Percentiles rank a stretch among this genome's conserved stretches.
phyloP scores from a whole-genome alignment of 306 rosid species.

The Oemleria cerasiformis region DNA sequence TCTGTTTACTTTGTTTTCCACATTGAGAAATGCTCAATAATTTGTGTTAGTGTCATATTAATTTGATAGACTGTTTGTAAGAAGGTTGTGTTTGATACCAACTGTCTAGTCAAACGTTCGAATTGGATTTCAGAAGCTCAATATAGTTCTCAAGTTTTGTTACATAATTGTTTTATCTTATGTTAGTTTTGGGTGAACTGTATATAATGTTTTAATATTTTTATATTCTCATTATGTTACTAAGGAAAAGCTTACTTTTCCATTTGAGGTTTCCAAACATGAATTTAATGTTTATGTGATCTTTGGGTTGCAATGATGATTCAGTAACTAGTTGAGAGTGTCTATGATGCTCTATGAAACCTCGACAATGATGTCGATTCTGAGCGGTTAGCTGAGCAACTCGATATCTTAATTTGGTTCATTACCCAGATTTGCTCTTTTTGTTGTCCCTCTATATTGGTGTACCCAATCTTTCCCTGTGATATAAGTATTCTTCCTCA shows the following conservation, averaged over 20 bases:
- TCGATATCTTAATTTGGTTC: background rate
- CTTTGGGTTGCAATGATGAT: conserved; percentile 45
- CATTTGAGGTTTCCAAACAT: background rate
- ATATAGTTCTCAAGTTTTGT: background rate
- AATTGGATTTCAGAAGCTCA: background rate
- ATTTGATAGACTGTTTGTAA: background rate
- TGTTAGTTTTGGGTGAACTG: background rate
- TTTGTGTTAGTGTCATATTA: background rate
- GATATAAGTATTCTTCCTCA: background rate
- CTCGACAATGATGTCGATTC: conserved; percentile 35
- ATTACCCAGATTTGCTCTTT: background rate
- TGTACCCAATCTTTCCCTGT: background rate
- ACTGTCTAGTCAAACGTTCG: background rate
- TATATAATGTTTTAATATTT: background rate
- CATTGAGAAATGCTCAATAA: background rate
- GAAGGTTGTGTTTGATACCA: background rate
- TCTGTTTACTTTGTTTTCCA: background rate
- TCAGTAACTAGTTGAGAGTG: conserved; percentile 32
- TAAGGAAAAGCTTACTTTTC: background rate
- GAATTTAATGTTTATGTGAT: background rate
- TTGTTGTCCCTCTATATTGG: background rate
- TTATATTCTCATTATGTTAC: background rate
- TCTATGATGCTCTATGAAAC: conserved; percentile 30
- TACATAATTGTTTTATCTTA: background rate
- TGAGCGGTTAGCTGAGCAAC: conserved; percentile 60